These are phyloP conservation scores for Ophiocordyceps camponoti-saundersi DNA, from an alignment of 2,329 filamentous ascomycete species.

Conservation along the genomic window DNA sequence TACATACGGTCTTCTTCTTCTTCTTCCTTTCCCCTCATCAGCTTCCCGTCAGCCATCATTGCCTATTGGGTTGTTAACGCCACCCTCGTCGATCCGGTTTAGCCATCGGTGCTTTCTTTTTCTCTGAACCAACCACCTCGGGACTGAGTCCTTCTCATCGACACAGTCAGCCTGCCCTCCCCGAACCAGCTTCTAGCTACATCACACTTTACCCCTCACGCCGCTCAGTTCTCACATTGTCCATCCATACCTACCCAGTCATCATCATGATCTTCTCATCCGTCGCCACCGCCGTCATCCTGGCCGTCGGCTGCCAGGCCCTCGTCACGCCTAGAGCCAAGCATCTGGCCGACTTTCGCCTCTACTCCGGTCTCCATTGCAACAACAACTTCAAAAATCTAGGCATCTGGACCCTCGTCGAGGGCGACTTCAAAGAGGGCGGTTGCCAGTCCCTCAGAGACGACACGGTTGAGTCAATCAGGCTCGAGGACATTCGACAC, in stretches of 20 bases:
- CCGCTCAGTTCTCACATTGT: background rate
- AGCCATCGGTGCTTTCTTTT: no score
- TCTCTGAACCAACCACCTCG: no score
- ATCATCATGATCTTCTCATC: constrained; percentile 4
- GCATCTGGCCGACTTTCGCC: constrained; percentile 10
- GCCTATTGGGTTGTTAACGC: no score
- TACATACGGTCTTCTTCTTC: no score
- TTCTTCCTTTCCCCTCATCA: no score
- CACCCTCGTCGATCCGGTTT: no score
- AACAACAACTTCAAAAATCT: constrained; percentile 5
- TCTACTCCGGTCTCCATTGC: constrained; percentile 7
- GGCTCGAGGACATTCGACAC: constrained; percentile 3
- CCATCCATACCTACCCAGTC: background rate
- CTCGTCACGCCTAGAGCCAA: constrained; percentile 6
- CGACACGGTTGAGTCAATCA: constrained; percentile 4
- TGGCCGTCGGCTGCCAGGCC: constrained; percentile 4
- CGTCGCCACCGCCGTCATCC: constrained; percentile 2
- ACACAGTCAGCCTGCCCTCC: no score
- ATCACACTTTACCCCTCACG: background rate
- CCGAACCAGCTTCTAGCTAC: background rate
- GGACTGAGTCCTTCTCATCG: no score
- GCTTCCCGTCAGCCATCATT: no score
- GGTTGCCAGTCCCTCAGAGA: constrained; percentile 6
- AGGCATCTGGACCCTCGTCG: constrained; percentile 11
- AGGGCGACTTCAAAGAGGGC: constrained; percentile 6